phyloP scores from a whole-genome alignment of 495 filamentous ascomycete genomes.

The Penicillium cinerascens region DNA sequence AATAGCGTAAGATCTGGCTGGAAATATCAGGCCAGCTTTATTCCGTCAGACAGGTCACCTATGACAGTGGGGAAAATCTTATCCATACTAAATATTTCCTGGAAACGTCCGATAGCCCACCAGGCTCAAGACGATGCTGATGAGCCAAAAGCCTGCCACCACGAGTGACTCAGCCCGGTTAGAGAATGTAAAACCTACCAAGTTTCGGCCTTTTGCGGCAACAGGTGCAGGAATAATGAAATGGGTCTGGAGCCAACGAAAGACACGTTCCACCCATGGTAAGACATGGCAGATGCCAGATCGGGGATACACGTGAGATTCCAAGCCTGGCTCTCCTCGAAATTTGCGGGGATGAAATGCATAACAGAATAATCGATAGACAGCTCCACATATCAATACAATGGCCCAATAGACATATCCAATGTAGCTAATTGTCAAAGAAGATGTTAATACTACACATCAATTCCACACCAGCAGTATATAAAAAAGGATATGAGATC shows the following conservation, averaged over 20 bases:
- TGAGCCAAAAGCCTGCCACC: conserved; percentile 36
- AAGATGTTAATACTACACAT: conserved; percentile 2
- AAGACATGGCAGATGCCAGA: neutral
- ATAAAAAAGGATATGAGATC: too few relatives aligned
- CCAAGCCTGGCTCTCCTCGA: neutral
- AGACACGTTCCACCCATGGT: neutral
- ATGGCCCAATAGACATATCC: conserved; percentile 35
- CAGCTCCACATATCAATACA: conserved; percentile 25
- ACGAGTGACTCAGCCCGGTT: conserved; percentile 39
- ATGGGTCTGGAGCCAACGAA: conserved; percentile 31
- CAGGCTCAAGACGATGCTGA: conserved; percentile 36
- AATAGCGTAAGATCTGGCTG: conserved; percentile 38
- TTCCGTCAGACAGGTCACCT: conserved; percentile 6
- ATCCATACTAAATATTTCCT: conserved; percentile 38
- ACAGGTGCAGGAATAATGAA: conserved; percentile 34
- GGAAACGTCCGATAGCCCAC: conserved; percentile 35
- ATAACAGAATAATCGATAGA: conserved; percentile 19
- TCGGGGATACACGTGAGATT: conserved; percentile 6
- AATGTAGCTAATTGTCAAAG: conserved; percentile 17
- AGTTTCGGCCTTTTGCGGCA: conserved; percentile 18
- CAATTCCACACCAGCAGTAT: too few relatives aligned
- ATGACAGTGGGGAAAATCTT: too few relatives aligned
- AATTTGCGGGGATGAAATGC: neutral
- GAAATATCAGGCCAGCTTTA: conserved; percentile 33
- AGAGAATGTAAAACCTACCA: conserved; percentile 39